A percentile compares a stretch with the other conserved stretches of the same genome.
These are phyloP conservation scores for Suillus americanus DNA, from an alignment of 768 basidiomycete species.

Conservation along the genomic window DNA sequence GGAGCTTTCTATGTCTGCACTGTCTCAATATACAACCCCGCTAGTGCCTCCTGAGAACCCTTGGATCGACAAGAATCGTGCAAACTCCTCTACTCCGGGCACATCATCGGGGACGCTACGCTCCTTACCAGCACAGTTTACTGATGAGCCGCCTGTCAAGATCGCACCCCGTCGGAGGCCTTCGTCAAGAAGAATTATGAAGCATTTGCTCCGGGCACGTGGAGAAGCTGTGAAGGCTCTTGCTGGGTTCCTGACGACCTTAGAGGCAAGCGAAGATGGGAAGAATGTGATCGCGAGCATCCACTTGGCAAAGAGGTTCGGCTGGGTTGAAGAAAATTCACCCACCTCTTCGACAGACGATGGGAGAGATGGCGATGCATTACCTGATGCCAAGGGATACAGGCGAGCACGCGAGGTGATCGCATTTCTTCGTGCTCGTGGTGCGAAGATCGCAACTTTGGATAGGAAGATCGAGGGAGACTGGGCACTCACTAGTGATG, in stretches of 20 bases:
- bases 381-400: constrained; percentile 44
- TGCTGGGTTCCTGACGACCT: constrained; percentile 65
- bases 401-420: constrained; percentile 73
- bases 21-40: constrained; percentile 73
- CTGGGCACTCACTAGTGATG: constrained; percentile 73
- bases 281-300: constrained; percentile 46
- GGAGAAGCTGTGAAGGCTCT: constrained; percentile 78
- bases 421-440: constrained; percentile 62
- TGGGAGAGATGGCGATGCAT: constrained; percentile 26
- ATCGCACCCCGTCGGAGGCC: constrained; percentile 45
- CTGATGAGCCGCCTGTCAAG: constrained; percentile 37
- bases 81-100: constrained; percentile 22
- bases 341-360: constrained; percentile 16
- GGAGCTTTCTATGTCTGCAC: constrained; percentile 76
- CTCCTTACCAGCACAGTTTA: constrained; percentile 21
- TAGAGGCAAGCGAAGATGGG: constrained; percentile 49
- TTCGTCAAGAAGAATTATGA: constrained; percentile 80
- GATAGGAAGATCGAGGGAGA: constrained; percentile 50
- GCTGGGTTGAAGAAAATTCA: constrained; percentile 36
- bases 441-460: constrained; percentile 66
- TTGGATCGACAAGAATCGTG: constrained; percentile 60
- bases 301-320: constrained; percentile 48
- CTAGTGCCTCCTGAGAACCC: constrained; percentile 63
- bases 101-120: constrained; percentile 1
- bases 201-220: constrained; percentile 87